Evolutionary conservation across 2,329 filamentous ascomycete species (phyloP).

Genomic region (Polychaeton citri): DNA sequence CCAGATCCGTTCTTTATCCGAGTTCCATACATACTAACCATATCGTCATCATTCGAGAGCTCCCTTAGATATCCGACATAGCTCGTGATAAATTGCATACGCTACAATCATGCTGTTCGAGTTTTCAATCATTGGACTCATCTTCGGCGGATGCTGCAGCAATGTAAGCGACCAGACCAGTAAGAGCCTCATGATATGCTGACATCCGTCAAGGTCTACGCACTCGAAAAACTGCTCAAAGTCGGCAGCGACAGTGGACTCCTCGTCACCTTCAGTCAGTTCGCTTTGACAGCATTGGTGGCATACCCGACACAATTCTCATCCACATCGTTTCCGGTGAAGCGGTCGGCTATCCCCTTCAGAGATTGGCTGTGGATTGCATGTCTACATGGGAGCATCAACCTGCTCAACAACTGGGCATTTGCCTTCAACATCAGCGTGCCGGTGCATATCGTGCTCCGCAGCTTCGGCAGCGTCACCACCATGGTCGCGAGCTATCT

Average conservation of each 20-base stretch:
- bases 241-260: conserved; percentile 73
- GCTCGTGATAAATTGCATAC: neutral
- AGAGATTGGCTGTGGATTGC: conserved; percentile 81
- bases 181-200: no score
- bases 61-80: no score
- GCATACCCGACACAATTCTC: conserved; percentile 33
- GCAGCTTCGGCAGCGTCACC: conserved; percentile 89
- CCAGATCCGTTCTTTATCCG: no score
- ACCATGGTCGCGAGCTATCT: conserved; percentile 85
- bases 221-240: conserved; percentile 48
- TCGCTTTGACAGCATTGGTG: conserved; percentile 49
- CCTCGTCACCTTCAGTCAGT: conserved; percentile 38
- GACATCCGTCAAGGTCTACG: conserved; percentile 1
- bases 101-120: conserved; percentile 5
- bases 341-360: conserved; percentile 68
- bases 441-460: conserved; percentile 89
- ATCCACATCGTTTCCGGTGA: conserved; percentile 25
- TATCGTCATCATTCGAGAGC: no score
- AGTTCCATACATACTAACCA: no score
- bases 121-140: conserved; percentile 57
- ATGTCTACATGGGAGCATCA: conserved; percentile 80
- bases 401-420: conserved; percentile 92
- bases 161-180: conserved; percentile 74
- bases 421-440: conserved; percentile 96
- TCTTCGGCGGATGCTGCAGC: conserved; percentile 91